Evolutionary conservation across 2,329 filamentous ascomycete species (phyloP).

Genomic region (Trichoderma sp.): DNA sequence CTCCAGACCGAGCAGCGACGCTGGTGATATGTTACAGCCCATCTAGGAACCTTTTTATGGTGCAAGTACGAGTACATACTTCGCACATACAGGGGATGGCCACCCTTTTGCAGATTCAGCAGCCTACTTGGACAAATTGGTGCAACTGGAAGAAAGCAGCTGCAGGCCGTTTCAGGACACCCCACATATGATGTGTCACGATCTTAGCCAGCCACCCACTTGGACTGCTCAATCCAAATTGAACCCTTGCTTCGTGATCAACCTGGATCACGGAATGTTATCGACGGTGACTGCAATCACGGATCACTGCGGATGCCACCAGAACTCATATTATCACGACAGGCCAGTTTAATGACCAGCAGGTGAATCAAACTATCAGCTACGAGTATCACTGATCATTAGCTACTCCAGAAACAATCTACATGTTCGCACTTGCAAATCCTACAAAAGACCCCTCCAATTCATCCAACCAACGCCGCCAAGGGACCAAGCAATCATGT

Average conservation of each 20-base stretch:
- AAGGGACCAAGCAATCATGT: not conserved
- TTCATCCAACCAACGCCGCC: not conserved
- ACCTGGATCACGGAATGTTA: not conserved
- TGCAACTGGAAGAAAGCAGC: not conserved
- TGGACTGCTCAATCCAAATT: not conserved
- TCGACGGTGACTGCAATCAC: not conserved
- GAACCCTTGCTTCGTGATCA: constrained; percentile 4
- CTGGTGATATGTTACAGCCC: not conserved
- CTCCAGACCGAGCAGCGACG: not conserved
- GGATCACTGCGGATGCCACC: not conserved
- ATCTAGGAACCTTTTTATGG: not conserved
- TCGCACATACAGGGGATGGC: not conserved
- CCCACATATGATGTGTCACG: constrained; percentile 19
- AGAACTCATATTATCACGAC: not conserved
- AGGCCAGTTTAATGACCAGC: not conserved
- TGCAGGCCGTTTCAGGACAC: constrained; percentile 19
- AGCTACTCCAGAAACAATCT: not conserved
- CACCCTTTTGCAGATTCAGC: not conserved
- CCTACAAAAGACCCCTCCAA: not conserved
- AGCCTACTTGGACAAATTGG: not conserved
- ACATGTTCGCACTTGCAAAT: not conserved
- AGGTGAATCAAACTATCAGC: not conserved
- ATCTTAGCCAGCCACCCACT: constrained; percentile 18
- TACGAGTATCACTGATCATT: not conserved
- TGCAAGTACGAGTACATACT: not conserved